A percentile compares a stretch with the other conserved stretches of the same genome.
These are phyloP conservation scores for Calamus simplicifolius DNA, from an alignment of 176 grass and related monocot species.

Conservation along the genomic window DNA sequence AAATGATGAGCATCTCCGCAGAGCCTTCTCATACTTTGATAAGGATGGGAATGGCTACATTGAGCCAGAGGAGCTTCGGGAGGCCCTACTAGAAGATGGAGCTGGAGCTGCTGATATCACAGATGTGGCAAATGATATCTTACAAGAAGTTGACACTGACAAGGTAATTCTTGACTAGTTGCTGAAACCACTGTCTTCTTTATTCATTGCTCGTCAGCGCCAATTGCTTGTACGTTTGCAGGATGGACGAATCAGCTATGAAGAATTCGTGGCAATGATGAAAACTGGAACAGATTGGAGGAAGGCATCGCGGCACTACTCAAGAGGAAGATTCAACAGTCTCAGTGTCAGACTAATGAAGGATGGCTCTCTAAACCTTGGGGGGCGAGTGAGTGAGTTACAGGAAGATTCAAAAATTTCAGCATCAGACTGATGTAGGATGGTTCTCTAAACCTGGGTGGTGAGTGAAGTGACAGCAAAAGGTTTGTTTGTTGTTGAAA, in stretches of 20 bases:
- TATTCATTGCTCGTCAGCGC: too few relatives aligned
- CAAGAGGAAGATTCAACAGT: neutral
- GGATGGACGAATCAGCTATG: conserved; percentile 2
- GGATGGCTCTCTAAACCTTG: neutral
- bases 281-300: conserved; percentile 3
- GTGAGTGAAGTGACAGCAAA: neutral
- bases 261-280: conserved; percentile 2
- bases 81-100: neutral
- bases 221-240: neutral
- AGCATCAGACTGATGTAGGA: too few relatives aligned
- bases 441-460: too few relatives aligned
- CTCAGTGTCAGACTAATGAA: neutral
- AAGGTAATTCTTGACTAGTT: neutral
- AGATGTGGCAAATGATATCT: conserved; percentile 1
- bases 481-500: conserved; percentile 12
- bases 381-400: too few relatives aligned
- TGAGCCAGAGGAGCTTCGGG: neutral
- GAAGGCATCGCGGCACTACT: conserved; percentile 2
- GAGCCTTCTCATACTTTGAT: conserved; percentile 3
- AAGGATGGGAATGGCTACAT: neutral
- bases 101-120: neutral
- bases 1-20: conserved; percentile 4
- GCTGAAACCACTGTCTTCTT: neutral
- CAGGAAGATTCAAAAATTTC: too few relatives aligned
- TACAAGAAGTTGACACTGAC: conserved; percentile 4